Percentiles rank a stretch among this genome's conserved stretches.
Evolutionary conservation across 805 yeast species (phyloP).

Genomic region (Pichia heedii): DNA sequence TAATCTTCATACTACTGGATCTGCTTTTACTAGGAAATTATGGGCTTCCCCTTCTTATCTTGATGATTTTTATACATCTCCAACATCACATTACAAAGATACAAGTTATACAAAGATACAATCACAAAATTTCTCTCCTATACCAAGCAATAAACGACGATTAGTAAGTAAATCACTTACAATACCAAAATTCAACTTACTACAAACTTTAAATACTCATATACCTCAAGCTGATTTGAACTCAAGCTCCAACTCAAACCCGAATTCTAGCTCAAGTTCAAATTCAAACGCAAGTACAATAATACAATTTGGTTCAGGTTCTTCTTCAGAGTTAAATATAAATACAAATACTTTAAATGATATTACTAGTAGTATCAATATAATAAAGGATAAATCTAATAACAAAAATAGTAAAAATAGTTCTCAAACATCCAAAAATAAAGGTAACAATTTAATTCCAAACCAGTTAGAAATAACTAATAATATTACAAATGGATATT

Average conservation of each 20-base stretch:
- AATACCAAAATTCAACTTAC: too few relatives aligned
- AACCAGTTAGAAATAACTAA: conserved; percentile 12
- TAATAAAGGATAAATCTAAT: neutral
- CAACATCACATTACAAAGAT: conserved; percentile 16
- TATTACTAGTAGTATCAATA: neutral
- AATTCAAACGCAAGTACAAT: neutral
- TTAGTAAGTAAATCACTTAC: too few relatives aligned
- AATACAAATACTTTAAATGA: neutral
- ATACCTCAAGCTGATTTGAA: too few relatives aligned
- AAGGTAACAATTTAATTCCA: neutral
- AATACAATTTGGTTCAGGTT: too few relatives aligned
- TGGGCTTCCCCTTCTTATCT: conserved; percentile 62
- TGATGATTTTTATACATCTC: conserved; percentile 59
- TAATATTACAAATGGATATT: conserved; percentile 18
- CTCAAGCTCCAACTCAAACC: too few relatives aligned
- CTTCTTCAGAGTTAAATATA: neutral
- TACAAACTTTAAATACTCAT: too few relatives aligned
- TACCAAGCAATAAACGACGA: too few relatives aligned
- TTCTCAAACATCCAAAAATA: neutral
- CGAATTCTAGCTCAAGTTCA: too few relatives aligned
- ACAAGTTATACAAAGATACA: neutral
- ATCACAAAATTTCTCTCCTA: neutral
- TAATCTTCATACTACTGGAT: neutral
- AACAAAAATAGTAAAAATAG: neutral
- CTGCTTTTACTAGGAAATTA: conserved; percentile 38